Evolutionary conservation across 2,329 filamentous ascomycete genomes (phyloP).

Genomic region (Epichloe bromicola): DNA sequence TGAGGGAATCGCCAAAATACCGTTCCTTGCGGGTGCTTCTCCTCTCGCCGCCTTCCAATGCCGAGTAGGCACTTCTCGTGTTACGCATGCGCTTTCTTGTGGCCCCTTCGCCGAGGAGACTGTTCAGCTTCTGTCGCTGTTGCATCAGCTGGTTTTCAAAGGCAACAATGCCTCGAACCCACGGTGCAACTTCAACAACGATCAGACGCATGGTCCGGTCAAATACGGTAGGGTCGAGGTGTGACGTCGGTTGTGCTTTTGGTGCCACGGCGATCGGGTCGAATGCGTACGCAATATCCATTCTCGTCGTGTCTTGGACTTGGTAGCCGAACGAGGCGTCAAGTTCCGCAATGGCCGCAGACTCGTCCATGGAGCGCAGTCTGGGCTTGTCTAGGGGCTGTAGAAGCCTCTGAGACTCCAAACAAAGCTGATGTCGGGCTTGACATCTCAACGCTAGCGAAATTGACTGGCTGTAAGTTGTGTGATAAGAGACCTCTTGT

Average conservation of each 20-base stretch:
- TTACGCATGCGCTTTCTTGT: slow-evolving; percentile 44
- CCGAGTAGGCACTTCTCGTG: slow-evolving; percentile 62
- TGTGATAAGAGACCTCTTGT: slow-evolving; percentile 20
- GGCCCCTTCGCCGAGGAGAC: slow-evolving; percentile 47
- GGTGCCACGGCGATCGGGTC: slow-evolving; percentile 44
- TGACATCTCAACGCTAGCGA: slow-evolving; percentile 18
- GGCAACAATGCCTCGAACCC: slow-evolving; percentile 71
- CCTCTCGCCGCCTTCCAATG: slow-evolving; percentile 61
- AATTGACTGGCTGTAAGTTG: slow-evolving; percentile 13
- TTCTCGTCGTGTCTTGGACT: slow-evolving; percentile 25
- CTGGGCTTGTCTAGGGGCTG: background rate
- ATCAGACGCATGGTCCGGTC: slow-evolving; percentile 58
- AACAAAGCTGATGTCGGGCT: slow-evolving; percentile 11
- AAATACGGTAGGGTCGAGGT: slow-evolving; percentile 59
- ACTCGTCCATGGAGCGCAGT: slow-evolving; percentile 20
- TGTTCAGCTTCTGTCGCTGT: slow-evolving; percentile 50
- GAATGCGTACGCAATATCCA: slow-evolving; percentile 45
- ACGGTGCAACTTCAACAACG: slow-evolving; percentile 71
- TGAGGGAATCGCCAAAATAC: slow-evolving; percentile 55
- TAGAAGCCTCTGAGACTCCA: background rate
- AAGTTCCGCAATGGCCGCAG: slow-evolving; percentile 22
- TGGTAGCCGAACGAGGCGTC: slow-evolving; percentile 21
- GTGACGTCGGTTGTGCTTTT: slow-evolving; percentile 22
- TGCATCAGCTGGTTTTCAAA: slow-evolving; percentile 61
- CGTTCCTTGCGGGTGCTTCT: slow-evolving; percentile 53